A percentile compares a stretch with the other conserved stretches of the same genome.
Conservation (phyloP, 2,329 filamentous ascomycete genomes). For the Diaporthe batatas region DNA sequence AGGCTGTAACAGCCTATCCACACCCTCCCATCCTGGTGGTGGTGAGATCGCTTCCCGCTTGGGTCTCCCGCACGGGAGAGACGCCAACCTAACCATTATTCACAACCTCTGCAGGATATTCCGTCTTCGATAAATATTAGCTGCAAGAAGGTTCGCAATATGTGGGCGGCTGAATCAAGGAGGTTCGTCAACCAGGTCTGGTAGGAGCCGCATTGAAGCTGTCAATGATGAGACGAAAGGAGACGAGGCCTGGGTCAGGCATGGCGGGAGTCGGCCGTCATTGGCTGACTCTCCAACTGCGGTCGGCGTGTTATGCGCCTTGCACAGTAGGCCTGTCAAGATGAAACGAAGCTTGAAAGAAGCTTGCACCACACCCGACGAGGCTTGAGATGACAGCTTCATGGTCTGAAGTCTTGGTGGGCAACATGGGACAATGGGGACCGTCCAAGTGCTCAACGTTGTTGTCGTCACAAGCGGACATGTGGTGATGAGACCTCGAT, state of each 20-base stretch:
- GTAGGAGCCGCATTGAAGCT: conserved; percentile 15
- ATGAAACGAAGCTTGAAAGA: conserved; percentile 45
- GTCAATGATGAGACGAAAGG: conserved; percentile 32
- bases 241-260: conserved; percentile 10
- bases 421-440: conserved; percentile 18
- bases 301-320: conserved; percentile 6
- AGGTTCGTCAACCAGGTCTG: neutral
- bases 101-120: neutral
- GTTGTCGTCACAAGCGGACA: neutral
- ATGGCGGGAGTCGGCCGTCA: neutral
- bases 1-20: conserved; percentile 9
- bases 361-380: conserved; percentile 22
- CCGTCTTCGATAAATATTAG: neutral
- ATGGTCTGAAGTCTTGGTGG: conserved; percentile 2
- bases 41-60: neutral
- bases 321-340: conserved; percentile 37
- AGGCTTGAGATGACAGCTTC: conserved; percentile 18
- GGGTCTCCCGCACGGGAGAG: conserved; percentile 19
- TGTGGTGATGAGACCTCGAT: neutral
- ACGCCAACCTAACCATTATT: conserved; percentile 11
- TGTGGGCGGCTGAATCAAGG: neutral
- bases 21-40: neutral
- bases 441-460: neutral
- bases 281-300: neutral
- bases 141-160: neutral